phyloP scores from a whole-genome alignment of 495 filamentous ascomycete genomes.

The Opeltia flavorubescens region DNA sequence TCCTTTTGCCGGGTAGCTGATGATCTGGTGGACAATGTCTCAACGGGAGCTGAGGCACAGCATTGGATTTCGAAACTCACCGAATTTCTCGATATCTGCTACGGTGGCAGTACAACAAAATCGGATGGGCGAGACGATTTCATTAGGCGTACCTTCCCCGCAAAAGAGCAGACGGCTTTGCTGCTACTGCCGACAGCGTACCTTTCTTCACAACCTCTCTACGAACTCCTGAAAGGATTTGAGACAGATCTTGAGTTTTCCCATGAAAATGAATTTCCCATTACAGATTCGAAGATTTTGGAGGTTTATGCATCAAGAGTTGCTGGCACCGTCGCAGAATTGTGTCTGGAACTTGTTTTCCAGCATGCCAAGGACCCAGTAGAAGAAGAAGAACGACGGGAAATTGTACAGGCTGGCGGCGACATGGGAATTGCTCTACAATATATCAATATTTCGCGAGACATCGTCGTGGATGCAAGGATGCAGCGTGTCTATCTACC shows the following conservation, averaged over 20 bases:
- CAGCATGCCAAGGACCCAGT: conserved; percentile 27
- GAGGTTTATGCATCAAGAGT: conserved; percentile 43
- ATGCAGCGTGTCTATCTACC: conserved; percentile 52
- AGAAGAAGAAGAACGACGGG: conserved; percentile 10
- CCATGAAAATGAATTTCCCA: conserved; percentile 31
- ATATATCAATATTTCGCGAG: conserved; percentile 57
- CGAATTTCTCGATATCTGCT: conserved; percentile 31
- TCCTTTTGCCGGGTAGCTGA: conserved; percentile 59
- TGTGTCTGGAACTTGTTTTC: conserved; percentile 48
- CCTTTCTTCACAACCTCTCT: conserved; percentile 37
- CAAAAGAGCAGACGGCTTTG: conserved; percentile 30
- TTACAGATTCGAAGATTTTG: conserved; percentile 38
- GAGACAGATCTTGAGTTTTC: conserved; percentile 43
- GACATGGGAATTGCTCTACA: conserved; percentile 56
- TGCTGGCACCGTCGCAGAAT: conserved; percentile 52
- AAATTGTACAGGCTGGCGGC: conserved; percentile 31
- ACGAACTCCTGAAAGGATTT: conserved; percentile 46
- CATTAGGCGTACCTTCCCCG: conserved; percentile 31
- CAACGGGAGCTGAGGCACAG: conserved; percentile 26
- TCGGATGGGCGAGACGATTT: conserved; percentile 13
- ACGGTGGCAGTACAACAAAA: conserved; percentile 8
- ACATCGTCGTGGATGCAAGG: conserved; percentile 45
- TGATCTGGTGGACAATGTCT: conserved; percentile 49
- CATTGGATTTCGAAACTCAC: conserved; percentile 37
- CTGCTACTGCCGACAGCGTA: conserved; percentile 37